Percentiles rank a stretch among this genome's conserved stretches.
These are phyloP conservation scores for Pythium rishiriense DNA, from an alignment of 352 stramenopile species.

Conservation along the genomic window DNA sequence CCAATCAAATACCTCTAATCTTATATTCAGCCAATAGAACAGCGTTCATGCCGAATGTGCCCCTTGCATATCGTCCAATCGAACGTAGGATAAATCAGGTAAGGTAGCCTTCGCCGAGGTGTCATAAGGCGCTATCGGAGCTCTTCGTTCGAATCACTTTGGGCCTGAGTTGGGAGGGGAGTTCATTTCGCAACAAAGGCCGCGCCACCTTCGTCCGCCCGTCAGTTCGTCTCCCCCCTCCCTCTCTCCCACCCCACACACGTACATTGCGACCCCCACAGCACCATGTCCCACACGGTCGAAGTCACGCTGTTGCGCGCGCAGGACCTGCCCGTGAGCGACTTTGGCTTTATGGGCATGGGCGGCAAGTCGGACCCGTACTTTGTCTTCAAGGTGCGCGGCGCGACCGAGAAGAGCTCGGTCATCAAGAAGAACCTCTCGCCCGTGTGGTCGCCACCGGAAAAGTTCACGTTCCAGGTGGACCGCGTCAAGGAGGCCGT, in stretches of 20 bases:
- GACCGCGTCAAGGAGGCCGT: slow-evolving; percentile 53
- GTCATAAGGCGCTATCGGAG: slow-evolving; percentile 13
- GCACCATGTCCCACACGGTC: slow-evolving; percentile 46
- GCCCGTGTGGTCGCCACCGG: slow-evolving; percentile 63
- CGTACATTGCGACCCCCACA: too few relatives aligned
- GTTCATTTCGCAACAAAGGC: background rate
- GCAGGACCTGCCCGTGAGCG: slow-evolving; percentile 62
- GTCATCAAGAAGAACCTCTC: slow-evolving; percentile 59
- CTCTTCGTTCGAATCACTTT: slow-evolving; percentile 4
- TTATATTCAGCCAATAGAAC: slow-evolving; percentile 5
- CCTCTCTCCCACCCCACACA: too few relatives aligned
- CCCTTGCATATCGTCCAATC: slow-evolving; percentile 3
- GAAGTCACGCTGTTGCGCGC: slow-evolving; percentile 73
- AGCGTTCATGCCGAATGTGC: background rate
- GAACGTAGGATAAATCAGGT: slow-evolving; percentile 6
- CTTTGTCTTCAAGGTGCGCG: slow-evolving; percentile 71
- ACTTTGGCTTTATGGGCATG: slow-evolving; percentile 49
- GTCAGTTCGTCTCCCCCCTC: background rate
- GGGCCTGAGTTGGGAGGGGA: background rate
- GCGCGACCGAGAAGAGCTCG: slow-evolving; percentile 68
- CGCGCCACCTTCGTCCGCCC: background rate
- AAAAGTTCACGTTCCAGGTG: slow-evolving; percentile 67
- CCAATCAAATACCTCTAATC: background rate
- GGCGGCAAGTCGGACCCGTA: slow-evolving; percentile 88
- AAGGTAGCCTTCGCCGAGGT: background rate